A percentile compares a stretch with the other conserved stretches of the same genome.
Conservation (phyloP, 495 filamentous ascomycete genomes). For the Podospora pseudoanserina region DNA sequence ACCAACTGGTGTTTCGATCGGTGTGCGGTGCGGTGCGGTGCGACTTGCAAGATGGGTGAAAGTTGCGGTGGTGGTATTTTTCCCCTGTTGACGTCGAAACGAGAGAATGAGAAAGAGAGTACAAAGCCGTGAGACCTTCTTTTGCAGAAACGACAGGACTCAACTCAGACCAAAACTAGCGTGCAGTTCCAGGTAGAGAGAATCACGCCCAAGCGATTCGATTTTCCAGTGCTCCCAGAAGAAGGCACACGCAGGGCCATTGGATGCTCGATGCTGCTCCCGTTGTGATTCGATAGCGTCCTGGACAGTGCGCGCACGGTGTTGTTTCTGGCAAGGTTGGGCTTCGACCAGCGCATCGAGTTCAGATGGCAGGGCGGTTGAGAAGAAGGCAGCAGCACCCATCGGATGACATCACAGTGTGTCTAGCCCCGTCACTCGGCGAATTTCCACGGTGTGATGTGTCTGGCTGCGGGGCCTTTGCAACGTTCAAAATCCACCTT, state of each 20-base stretch:
- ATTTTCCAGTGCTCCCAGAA: not conserved
- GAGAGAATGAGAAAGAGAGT: not conserved
- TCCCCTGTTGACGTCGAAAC: not conserved
- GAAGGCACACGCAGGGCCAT: not conserved
- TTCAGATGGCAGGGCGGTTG: not conserved
- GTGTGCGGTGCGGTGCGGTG: not conserved
- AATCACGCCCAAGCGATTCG: not conserved
- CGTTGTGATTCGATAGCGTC: conserved; percentile 4
- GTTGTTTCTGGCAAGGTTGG: not conserved
- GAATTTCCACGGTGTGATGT: conserved; percentile 5
- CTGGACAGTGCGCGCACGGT: conserved; percentile 7
- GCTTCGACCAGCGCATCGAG: not conserved
- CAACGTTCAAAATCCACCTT: not conserved
- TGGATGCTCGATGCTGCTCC: not conserved
- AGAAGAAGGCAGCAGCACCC: not conserved
- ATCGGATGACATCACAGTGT: conserved; percentile 10
- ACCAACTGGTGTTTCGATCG: not conserved
- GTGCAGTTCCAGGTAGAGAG: not conserved
- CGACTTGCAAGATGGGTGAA: not conserved
- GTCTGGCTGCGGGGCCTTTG: not conserved
- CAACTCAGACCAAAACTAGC: not conserved
- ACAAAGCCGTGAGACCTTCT: not conserved
- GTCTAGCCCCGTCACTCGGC: not conserved
- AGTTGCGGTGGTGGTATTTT: no score
- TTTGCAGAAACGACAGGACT: not conserved